Percentiles rank a stretch among this genome's conserved stretches.
These are phyloP conservation scores for Aquanectria penicillioides DNA, from an alignment of 2,329 filamentous ascomycete genomes.

Conservation along the genomic window DNA sequence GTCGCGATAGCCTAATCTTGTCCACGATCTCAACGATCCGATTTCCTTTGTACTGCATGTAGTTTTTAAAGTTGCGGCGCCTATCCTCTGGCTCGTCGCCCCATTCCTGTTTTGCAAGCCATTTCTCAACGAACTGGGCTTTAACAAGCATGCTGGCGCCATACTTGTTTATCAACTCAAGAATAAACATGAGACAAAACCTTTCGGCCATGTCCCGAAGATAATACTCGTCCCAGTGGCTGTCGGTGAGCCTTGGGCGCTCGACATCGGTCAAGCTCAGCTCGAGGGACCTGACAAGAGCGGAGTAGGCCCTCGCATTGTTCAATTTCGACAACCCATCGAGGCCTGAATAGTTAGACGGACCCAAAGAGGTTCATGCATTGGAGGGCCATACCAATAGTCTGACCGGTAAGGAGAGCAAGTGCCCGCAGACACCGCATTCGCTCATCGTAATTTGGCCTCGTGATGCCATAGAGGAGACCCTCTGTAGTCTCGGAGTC, in stretches of 20 bases:
- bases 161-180: constrained; percentile 68
- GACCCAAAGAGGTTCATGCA: background rate
- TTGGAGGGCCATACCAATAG: constrained; percentile 39
- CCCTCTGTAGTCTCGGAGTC: constrained; percentile 61
- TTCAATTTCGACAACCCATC: constrained; percentile 59
- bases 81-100: constrained; percentile 65
- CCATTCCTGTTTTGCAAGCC: constrained; percentile 80
- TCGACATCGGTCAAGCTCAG: constrained; percentile 61
- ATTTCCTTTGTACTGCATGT: constrained; percentile 62
- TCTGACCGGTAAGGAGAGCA: constrained; percentile 61
- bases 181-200: constrained; percentile 66
- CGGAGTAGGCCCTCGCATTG: constrained; percentile 61
- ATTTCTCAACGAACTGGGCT: constrained; percentile 75
- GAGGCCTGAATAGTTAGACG: constrained; percentile 39
- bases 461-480: constrained; percentile 68
- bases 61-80: constrained; percentile 62
- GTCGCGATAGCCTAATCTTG: constrained; percentile 58
- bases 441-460: constrained; percentile 67
- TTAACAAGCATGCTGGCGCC: constrained; percentile 66
- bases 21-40: constrained; percentile 62
- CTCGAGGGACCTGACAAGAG: constrained; percentile 69
- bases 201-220: constrained; percentile 71
- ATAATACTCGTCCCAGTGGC: constrained; percentile 70
- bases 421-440: constrained; percentile 67
- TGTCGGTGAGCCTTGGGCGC: constrained; percentile 63